Base-by-base conservation (phyloP, 495 filamentous ascomycete species). In the Penicillium bovifimosum region DNA sequence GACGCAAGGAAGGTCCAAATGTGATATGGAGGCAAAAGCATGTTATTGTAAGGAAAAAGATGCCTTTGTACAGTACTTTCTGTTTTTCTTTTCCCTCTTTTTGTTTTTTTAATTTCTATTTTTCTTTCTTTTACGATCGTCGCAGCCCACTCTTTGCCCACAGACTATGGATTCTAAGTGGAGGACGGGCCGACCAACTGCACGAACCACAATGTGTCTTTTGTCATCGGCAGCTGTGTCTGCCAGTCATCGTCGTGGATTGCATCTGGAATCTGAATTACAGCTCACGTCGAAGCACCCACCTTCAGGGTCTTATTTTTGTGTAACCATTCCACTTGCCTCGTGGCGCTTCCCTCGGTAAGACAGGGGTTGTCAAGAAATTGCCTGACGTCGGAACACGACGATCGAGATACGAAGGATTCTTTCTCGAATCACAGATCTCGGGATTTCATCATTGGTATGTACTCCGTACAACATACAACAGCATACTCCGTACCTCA, bases 141-240 rank as follows among this genome's bases (percentile, higher is more conserved):
- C 62, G 47, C 11, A 29, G 52, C 58, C 63, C 63, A 66, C 63
- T 14, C 58, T 66, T 66, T 58, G 50, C 49, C 62, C 60, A 63
- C 58, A 43, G 10, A 46, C 59, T 55, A 62, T 52, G 34, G 40
- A 26, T 48, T 59, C 46, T 46, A 42, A 41, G 39, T 18, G 32
- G 41, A 33, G 51, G 39, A 53, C 48, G 54, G 60, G 47, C 54
- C 58, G 35, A 46, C 29, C 9, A 32, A 36, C 46, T 40, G 49
- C 54, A 58, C 49, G 55, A 57, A 60, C 55, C 48, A 44, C 46
- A 55, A 33, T 54, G 20, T 27, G 20, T 16, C n/a, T 9, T 2
- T 43, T 35, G 33, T 60, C 48, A 60, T 60, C 60, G 56, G 62
- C 26, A 16, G 27, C 26, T 24, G 38, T 1, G 26, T n/a, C 56